Evolutionary conservation across 371 early-diverging fungal species (phyloP).

Genomic region (Mucor indicus): DNA sequence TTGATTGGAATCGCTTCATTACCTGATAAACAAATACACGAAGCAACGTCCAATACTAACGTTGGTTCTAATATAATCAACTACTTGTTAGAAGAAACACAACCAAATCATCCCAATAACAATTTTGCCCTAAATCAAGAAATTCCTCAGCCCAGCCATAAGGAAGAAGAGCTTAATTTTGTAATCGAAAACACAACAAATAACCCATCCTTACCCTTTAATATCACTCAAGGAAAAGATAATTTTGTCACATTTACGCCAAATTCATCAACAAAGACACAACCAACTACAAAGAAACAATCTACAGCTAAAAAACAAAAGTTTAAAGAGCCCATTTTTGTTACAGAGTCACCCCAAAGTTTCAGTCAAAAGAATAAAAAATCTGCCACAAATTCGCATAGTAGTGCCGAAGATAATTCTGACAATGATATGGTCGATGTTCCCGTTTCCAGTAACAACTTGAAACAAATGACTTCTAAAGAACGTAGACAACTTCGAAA

Average conservation of each 20-base stretch:
- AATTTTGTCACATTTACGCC: constrained; percentile 16
- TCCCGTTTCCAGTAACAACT: constrained; percentile 3
- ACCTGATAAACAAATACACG: too few species aligned
- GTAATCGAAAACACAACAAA: too few species aligned
- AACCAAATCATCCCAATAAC: too few species aligned
- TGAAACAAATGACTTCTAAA: constrained; percentile 65
- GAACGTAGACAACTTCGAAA: constrained; percentile 85
- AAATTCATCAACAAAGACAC: not conserved
- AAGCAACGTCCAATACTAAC: too few species aligned
- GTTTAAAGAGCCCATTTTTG: constrained; percentile 21
- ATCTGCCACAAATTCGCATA: not conserved
- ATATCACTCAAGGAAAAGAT: too few species aligned
- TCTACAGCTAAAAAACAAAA: constrained; percentile 6
- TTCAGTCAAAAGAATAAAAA: constrained; percentile 16
- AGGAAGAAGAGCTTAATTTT: too few species aligned
- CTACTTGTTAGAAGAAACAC: too few species aligned
- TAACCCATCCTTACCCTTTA: too few species aligned
- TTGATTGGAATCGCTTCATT: constrained; percentile 4
- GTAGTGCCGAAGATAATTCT: constrained; percentile 12
- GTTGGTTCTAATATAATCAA: too few species aligned
- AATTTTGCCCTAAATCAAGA: too few species aligned
- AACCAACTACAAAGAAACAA: too few species aligned
- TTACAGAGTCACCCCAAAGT: constrained; percentile 18
- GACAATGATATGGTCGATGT: constrained; percentile 22
- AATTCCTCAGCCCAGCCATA: too few species aligned